Evolutionary conservation across 2,329 filamentous ascomycete species (phyloP), one percentile per base, ranked within the genome.

Genomic region (Hypomyces perniciosus): DNA sequence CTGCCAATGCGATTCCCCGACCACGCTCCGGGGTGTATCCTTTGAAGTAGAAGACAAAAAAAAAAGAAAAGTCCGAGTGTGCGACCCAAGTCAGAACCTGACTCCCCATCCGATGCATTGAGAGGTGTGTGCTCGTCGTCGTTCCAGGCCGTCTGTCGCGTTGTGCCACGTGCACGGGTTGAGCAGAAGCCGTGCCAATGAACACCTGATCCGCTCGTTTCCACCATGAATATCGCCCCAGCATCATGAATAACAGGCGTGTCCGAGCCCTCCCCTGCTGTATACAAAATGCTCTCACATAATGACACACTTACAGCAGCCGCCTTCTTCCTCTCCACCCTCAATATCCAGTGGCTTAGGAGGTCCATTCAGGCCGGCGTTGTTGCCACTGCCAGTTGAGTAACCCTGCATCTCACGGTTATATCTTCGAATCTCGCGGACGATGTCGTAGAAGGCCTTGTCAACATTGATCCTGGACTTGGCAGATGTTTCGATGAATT

Each of bases 391-490:
- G 55, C 79, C 83, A 53, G 84, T 83, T 41, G 85, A 84, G 71
- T 95, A 89, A 54, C 88, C 89, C 54, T 91, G 90, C 85, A 96
- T 95, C 68, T 97, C 92, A 69, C 93, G 92, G 83, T 99, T 97
- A 75, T 95, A 97, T 73, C 90, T 87, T 73, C 93, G 84, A 66
- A 99, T 99, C 70, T 97, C 93, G 68, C 93, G 87, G 53, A 99
- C 93, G 61, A 97, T 91, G 68, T 97, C 91, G 80, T 92, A 97
- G 75, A 99, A 99, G 50, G 92, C 90, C 73, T 95, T 91, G 73
- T 99, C 93, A 64, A 99, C 93, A 68, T 97, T 96, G 77, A 93
- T 95, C 69, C 92, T 86, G 56, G 91, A 95, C 76, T 97, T 99
- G 60, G 93, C 93, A 39, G 93, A 99, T 9, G 93, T 97, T 78